These are phyloP conservation scores for Elsinoe necatrix DNA, from an alignment of 2,329 filamentous ascomycete species.

Conservation along the genomic window DNA sequence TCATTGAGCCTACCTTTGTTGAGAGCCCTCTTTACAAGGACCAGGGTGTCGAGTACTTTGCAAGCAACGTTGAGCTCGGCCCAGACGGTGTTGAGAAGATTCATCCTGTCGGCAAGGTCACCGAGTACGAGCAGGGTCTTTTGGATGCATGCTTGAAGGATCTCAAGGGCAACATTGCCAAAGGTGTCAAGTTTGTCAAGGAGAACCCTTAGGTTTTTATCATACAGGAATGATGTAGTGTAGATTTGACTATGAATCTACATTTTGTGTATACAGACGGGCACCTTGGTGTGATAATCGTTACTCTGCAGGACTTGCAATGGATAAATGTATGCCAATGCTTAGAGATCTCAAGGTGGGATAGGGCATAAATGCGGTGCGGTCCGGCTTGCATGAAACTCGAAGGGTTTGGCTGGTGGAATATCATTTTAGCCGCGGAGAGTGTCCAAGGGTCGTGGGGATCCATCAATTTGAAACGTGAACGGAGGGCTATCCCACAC, in stretches of 20 bases:
- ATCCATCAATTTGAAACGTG: constrained; percentile 11
- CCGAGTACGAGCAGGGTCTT: constrained; percentile 79
- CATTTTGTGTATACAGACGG: not conserved
- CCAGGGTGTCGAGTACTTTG: constrained; percentile 95
- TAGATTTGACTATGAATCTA: constrained; percentile 11
- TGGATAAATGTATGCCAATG: not conserved
- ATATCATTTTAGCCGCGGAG: constrained; percentile 4
- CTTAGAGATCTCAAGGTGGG: not conserved
- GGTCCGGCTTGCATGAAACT: not conserved
- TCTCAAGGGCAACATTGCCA: constrained; percentile 89
- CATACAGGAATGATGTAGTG: not conserved
- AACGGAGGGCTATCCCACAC: not conserved
- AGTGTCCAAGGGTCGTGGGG: constrained; percentile 1
- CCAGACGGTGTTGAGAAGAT: constrained; percentile 95
- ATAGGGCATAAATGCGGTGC: not conserved
- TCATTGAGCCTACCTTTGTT: constrained; percentile 93
- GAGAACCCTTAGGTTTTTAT: constrained; percentile 40
- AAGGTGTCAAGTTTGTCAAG: constrained; percentile 65
- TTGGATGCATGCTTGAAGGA: constrained; percentile 76
- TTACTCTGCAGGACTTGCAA: not conserved
- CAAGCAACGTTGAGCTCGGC: constrained; percentile 89
- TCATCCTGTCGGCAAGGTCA: constrained; percentile 74
- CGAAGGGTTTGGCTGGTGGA: constrained; percentile 9
- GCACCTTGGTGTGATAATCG: not conserved
- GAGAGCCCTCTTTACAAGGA: constrained; percentile 98